These are phyloP conservation scores for Xerocomellus intermedius DNA, from an alignment of 768 basidiomycete species.

Conservation along the genomic window DNA sequence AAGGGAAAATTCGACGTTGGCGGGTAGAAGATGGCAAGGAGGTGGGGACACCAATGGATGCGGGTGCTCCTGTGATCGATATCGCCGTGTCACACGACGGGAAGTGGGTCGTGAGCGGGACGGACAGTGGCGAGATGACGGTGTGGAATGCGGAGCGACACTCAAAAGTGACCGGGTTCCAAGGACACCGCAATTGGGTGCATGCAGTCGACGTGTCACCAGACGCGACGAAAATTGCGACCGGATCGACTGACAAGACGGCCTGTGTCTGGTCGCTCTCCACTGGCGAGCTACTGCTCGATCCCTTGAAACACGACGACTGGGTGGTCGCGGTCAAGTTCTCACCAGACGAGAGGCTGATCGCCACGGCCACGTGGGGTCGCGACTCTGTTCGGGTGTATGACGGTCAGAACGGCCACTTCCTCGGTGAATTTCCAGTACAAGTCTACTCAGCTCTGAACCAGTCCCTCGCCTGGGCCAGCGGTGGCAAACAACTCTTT, in stretches of 20 bases:
- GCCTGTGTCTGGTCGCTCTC: not conserved
- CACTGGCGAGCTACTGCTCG: not conserved
- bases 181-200: not conserved
- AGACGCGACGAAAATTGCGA: not conserved
- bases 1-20: not conserved
- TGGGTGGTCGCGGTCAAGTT: not conserved
- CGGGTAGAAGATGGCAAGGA: not conserved
- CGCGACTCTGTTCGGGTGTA: not conserved
- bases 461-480: not conserved
- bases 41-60: too few relatives aligned
- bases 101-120: not conserved
- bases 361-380: not conserved
- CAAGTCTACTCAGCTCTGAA: not conserved
- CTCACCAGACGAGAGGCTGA: too few relatives aligned
- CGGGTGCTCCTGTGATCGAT: too few relatives aligned
- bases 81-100: not conserved
- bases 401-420: not conserved
- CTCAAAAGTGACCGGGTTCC: too few relatives aligned
- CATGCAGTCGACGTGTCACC: not conserved
- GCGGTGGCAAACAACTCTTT: not conserved
- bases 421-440: not conserved
- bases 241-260: not conserved
- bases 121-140: too few relatives aligned
- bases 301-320: not conserved
- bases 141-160: too few relatives aligned